phyloP scores from a whole-genome alignment of 345 rosid genomes.

The Acer yangbiense region DNA sequence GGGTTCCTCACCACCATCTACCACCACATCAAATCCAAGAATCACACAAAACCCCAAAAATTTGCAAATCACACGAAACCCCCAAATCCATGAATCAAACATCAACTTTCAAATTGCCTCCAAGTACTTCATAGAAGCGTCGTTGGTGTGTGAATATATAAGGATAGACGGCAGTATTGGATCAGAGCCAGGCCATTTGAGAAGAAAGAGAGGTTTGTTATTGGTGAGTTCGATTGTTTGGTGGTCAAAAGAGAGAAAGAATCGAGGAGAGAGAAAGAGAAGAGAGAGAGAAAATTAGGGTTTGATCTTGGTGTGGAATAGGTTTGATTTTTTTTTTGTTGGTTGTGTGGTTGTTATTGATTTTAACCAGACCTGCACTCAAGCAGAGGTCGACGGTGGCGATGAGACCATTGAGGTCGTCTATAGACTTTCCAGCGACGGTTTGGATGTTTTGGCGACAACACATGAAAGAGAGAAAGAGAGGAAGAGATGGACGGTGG shows the following conservation, averaged over 20 bases:
- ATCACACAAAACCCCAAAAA: too few relatives aligned
- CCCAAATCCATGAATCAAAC: too few relatives aligned
- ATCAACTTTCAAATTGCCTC: conserved; percentile 77
- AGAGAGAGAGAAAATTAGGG: conserved; percentile 53
- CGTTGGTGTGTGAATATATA: conserved; percentile 93
- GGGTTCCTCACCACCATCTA: too few relatives aligned
- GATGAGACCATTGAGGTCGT: too few relatives aligned
- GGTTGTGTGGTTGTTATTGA: conserved; percentile 14
- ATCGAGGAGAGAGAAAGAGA: conserved; percentile 16
- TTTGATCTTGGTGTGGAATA: conserved; percentile 71
- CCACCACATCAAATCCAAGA: too few relatives aligned
- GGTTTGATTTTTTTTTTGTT: conserved; percentile 72
- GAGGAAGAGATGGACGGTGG: too few relatives aligned
- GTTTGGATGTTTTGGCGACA: too few relatives aligned
- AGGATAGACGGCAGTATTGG: conserved; percentile 68
- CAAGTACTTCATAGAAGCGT: conserved; percentile 86
- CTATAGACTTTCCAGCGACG: too few relatives aligned
- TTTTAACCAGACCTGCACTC: too few relatives aligned
- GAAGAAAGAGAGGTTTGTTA: conserved; percentile 71
- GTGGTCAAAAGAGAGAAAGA: conserved; percentile 49
- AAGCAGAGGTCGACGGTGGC: too few relatives aligned
- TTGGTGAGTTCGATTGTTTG: conserved; percentile 58
- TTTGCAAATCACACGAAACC: too few relatives aligned
- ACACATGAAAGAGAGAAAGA: too few relatives aligned
- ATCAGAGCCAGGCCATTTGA: conserved; percentile 77